These are phyloP conservation scores for Echites panduratus DNA, from an alignment of 257 asterid genomes.

Conservation along the genomic window DNA sequence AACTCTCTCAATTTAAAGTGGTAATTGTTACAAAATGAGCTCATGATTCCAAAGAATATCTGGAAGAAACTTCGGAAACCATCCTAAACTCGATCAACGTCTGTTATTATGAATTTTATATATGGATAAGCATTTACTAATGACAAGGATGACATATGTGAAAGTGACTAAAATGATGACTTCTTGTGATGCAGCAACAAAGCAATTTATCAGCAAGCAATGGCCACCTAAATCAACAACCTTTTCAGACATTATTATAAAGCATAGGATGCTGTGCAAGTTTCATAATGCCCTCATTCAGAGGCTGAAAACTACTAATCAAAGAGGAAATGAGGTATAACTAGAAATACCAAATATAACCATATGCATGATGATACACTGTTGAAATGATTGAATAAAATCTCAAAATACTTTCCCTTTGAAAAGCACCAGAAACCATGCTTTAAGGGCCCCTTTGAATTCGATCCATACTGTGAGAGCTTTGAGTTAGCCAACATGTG, in stretches of 20 bases:
- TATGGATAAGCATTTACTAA: neutral
- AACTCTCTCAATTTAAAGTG: neutral
- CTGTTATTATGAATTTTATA: neutral
- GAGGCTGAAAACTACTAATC: neutral
- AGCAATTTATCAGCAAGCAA: conserved; percentile 1
- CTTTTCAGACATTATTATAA: neutral
- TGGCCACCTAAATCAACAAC: neutral
- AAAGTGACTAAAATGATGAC: neutral
- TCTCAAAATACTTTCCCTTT: neutral
- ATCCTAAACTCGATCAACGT: neutral
- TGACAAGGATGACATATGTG: neutral
- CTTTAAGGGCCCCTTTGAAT: neutral
- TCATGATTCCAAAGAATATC: neutral
- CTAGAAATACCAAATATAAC: neutral
- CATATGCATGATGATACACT: too few relatives aligned
- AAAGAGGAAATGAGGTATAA: neutral
- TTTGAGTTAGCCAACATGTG: neutral
- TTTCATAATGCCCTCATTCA: neutral
- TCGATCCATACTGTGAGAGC: neutral
- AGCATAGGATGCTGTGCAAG: conserved; percentile 5
- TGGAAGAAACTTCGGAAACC: neutral
- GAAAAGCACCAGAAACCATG: neutral
- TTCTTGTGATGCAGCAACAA: neutral
- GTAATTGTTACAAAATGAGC: neutral
- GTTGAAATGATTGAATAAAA: neutral